Base-by-base conservation (phyloP, 768 basidiomycete species). In the Lactarius sanguifluus region DNA sequence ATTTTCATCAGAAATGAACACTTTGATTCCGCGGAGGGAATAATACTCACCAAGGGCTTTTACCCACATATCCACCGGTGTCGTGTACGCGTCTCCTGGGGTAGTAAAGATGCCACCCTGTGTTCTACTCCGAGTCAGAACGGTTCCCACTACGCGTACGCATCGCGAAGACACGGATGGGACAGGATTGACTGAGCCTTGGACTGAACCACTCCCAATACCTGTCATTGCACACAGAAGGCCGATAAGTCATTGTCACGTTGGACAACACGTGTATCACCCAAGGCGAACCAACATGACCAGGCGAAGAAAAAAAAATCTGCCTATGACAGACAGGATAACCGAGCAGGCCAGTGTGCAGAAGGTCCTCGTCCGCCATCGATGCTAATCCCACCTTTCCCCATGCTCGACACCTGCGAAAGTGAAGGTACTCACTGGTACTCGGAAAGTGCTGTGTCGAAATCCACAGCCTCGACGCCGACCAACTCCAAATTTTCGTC, bases 11-110 rank as follows among this genome's bases (percentile, higher is more conserved):
- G 32, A 57, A 55, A 3, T 32, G 30, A 45, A 55, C 36, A 55
- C 28, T 47, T 54, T 73, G 68, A 64, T 70, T 65, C 61, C 61
- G 71, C 56, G 58, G 68, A 62, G 65, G 34, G 64, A 61, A 70
- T 69, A 54, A 66, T 64, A 79, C 88, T 77, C 75, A 92, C 92
- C 92, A 59, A 94, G 83, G 18, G 83, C 89, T 75, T 91, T 92
- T 62, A 92, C 86, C 92, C 92, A 94, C 90, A 94, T 92, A 72
- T 94, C 92, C 56, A 94, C 83, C 1, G 92, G 92, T 8, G 92
- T 92, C 45, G 90, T 93, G 74, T 90, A 92, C 28, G 90, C 91
- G 76, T 94, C 91, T 36, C 90, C 91, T 5, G 90, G 89, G 0
- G 90, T 91, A 54, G 90, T 92, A 76, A 92, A 92, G 65, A 94